A percentile compares a stretch with the other conserved stretches of the same genome.
Conservation (phyloP, 371 early-diverging fungal species). For the Mortierella sp. region DNA sequence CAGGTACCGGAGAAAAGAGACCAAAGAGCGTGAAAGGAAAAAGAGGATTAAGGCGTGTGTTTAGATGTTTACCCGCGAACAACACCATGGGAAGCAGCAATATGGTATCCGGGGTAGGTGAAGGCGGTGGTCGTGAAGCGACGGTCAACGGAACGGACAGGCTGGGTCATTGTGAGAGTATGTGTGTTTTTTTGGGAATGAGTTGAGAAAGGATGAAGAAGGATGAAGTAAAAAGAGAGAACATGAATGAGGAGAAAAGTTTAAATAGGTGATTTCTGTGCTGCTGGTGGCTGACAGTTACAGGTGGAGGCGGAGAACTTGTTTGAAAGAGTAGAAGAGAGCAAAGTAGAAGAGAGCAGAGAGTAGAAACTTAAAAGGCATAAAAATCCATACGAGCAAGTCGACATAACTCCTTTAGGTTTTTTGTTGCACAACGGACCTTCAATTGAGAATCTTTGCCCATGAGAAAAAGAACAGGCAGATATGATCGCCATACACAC, state of each 20-base stretch:
- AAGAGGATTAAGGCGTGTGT: background rate
- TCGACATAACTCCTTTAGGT: background rate
- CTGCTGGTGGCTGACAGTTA: background rate
- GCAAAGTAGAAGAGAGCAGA: background rate
- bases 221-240: background rate
- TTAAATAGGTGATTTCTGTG: background rate
- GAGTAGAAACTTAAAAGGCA: background rate
- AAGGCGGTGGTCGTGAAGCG: conserved; percentile 58
- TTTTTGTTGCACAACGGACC: background rate
- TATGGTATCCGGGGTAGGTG: conserved; percentile 40
- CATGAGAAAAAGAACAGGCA: too few species aligned
- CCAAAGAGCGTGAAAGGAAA: background rate
- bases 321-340: background rate
- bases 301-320: background rate
- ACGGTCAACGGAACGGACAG: conserved; percentile 54
- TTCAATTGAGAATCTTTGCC: background rate
- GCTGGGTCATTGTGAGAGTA: conserved; percentile 13
- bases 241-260: background rate
- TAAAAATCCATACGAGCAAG: background rate
- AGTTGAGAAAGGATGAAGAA: background rate
- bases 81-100: conserved; percentile 54
- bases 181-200: background rate
- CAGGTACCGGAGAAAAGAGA: background rate
- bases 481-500: background rate
- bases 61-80: conserved; percentile 48